Percentiles rank a stretch among this genome's conserved stretches.
phyloP scores from a whole-genome alignment of 257 asterid genomes.

The Thymus quinquecostatus region DNA sequence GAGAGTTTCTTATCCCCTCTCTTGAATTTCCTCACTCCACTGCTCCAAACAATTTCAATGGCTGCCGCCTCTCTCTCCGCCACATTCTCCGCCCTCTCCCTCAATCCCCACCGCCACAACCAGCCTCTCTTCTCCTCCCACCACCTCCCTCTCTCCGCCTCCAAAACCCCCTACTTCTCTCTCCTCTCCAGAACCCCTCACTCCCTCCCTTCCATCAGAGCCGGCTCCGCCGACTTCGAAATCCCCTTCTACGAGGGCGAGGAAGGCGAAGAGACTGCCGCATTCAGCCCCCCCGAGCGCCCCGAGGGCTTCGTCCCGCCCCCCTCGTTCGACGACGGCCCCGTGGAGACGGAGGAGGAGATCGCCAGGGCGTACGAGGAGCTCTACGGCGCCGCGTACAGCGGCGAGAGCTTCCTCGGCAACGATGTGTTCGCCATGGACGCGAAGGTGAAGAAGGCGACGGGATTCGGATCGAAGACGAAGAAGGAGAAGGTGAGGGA shows the following conservation, averaged over 20 bases:
- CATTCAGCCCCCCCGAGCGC: conserved; percentile 63
- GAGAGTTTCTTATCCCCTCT: conserved; percentile 33
- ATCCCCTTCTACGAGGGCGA: conserved; percentile 48
- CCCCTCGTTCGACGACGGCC: conserved; percentile 77
- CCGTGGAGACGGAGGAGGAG: conserved; percentile 75
- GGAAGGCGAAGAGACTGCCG: conserved; percentile 55
- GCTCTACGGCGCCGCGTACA: conserved; percentile 75
- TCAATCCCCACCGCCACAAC: conserved; percentile 39
- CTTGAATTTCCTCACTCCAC: conserved; percentile 22
- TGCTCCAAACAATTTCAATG: conserved; percentile 31
- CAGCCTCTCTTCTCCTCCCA: conserved; percentile 13
- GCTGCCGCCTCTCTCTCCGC: conserved; percentile 58
- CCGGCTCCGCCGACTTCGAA: conserved; percentile 42
- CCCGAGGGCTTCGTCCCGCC: conserved; percentile 69
- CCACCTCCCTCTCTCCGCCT: conserved; percentile 30
- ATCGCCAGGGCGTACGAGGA: conserved; percentile 78
- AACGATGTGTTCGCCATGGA: conserved; percentile 75
- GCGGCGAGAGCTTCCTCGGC: conserved; percentile 75
- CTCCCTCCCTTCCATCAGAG: conserved; percentile 38
- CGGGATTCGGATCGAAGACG: conserved; percentile 57
- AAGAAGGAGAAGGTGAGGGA: conserved; percentile 79
- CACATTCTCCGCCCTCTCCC: conserved; percentile 59
- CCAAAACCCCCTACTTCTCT: conserved; percentile 24
- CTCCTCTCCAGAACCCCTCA: conserved; percentile 37
- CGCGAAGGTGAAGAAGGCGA: conserved; percentile 64